Conservation (phyloP, 148 eudicot species). For the Talinum fruticosum region DNA sequence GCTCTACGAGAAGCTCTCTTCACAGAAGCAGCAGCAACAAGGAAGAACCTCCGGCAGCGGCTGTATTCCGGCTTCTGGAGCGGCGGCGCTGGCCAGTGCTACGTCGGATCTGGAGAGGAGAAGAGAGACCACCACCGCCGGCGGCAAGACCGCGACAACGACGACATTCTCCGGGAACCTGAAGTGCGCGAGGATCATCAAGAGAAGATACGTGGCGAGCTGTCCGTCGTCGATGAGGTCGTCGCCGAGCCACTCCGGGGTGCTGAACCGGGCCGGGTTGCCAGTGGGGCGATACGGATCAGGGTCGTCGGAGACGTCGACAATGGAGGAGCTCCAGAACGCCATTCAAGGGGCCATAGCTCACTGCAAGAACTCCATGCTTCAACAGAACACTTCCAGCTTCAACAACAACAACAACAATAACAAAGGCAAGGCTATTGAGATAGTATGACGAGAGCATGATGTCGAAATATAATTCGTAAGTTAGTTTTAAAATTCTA, state of each 20-base stretch:
- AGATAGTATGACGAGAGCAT: neutral
- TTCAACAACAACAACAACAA: conserved; percentile 5
- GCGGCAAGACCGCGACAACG: neutral
- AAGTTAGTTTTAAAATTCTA: neutral
- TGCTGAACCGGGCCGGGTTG: conserved; percentile 34
- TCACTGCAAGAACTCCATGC: conserved; percentile 90
- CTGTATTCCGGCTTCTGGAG: neutral
- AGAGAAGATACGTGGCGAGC: conserved; percentile 50
- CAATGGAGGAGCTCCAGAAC: conserved; percentile 90
- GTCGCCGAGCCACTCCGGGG: conserved; percentile 76
- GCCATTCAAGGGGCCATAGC: conserved; percentile 96
- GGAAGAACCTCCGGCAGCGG: neutral
- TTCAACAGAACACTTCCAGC: conserved; percentile 33
- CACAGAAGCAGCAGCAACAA: conserved; percentile 25
- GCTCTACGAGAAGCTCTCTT: conserved; percentile 61
- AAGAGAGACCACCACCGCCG: neutral
- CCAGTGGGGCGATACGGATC: conserved; percentile 16
- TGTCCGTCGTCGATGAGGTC: conserved; percentile 92
- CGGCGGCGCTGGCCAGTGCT: neutral
- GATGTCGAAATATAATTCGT: neutral
- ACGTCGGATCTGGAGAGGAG: conserved; percentile 1
- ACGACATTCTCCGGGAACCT: conserved; percentile 67
- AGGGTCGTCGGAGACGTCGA: conserved; percentile 40
- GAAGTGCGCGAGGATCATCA: conserved; percentile 35
- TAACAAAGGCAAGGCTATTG: conserved; percentile 22